Evolutionary conservation across 1,284 basidiomycete genomes (phyloP).

Genomic region (Thelephora terrestris): DNA sequence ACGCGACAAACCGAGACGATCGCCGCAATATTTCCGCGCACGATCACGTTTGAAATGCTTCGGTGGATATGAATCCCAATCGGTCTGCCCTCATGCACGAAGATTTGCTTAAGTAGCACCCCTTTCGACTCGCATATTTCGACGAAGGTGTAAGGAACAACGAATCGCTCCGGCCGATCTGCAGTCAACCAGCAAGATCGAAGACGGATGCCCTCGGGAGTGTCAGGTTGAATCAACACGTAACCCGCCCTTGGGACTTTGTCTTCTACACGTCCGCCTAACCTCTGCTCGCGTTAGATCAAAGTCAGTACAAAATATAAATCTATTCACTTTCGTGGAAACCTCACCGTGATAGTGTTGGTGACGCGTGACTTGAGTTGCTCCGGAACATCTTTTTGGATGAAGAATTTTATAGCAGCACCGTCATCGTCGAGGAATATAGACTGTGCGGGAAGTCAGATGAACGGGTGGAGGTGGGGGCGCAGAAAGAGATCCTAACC

Average conservation of each 20-base stretch:
- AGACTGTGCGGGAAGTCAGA: slow-evolving; percentile 25
- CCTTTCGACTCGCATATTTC: slow-evolving; percentile 69
- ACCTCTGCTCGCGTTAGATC: slow-evolving; percentile 29
- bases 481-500: not conserved
- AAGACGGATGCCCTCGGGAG: slow-evolving; percentile 60
- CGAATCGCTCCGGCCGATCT: slow-evolving; percentile 61
- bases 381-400: slow-evolving; percentile 65
- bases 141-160: slow-evolving; percentile 69
- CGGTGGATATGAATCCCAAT: slow-evolving; percentile 69
- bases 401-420: slow-evolving; percentile 66
- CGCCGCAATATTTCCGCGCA: slow-evolving; percentile 38
- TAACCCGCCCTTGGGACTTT: slow-evolving; percentile 70
- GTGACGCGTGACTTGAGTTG: slow-evolving; percentile 57
- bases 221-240: slow-evolving; percentile 56
- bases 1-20: not conserved
- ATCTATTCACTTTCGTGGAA: not conserved
- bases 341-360: slow-evolving; percentile 56
- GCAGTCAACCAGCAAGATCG: slow-evolving; percentile 52
- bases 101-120: slow-evolving; percentile 63
- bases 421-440: slow-evolving; percentile 60
- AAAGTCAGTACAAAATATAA: not conserved
- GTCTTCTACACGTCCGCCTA: slow-evolving; percentile 63
- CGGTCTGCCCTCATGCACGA: slow-evolving; percentile 47
- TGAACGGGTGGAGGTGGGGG: not conserved
- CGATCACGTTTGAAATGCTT: slow-evolving; percentile 66